Percentiles rank a stretch among this genome's conserved stretches.
Conservation (phyloP, 148 eudicot genomes). For the Fagopyrum homotropicum region DNA sequence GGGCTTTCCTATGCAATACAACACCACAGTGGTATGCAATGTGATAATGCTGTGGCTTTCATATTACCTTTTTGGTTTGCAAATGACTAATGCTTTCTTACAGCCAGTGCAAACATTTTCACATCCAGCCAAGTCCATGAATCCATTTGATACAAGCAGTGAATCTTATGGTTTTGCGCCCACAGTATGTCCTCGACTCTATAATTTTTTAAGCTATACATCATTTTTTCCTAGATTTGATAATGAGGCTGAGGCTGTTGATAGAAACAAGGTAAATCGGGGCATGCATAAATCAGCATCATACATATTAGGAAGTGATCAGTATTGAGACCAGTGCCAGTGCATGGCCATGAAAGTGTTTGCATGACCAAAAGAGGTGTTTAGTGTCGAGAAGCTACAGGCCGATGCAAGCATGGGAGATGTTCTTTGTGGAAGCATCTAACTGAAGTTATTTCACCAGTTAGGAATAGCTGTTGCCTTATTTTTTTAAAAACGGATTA, state of each 20-base stretch:
- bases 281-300: no score
- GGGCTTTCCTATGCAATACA: conserved; percentile 58
- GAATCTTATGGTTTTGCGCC: conserved; percentile 54
- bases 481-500: not conserved
- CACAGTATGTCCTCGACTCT: conserved; percentile 32
- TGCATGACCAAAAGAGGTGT: no score
- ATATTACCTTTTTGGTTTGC: not conserved
- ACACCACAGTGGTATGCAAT: conserved; percentile 46
- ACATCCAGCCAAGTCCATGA: conserved; percentile 43
- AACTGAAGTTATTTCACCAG: not conserved
- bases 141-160: conserved; percentile 65
- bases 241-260: no score
- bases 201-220: not conserved
- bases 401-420: no score
- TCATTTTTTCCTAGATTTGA: not conserved
- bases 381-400: no score
- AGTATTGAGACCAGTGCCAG: no score
- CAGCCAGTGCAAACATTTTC: conserved; percentile 49
- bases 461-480: not conserved
- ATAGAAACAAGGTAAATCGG: no score
- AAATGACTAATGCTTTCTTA: conserved; percentile 13
- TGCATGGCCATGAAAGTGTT: no score
- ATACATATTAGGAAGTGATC: no score
- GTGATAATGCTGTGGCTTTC: not conserved
- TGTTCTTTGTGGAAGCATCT: not conserved